Conservation (phyloP, 1,284 basidiomycete genomes). For the Ustilago cynodontis region DNA sequence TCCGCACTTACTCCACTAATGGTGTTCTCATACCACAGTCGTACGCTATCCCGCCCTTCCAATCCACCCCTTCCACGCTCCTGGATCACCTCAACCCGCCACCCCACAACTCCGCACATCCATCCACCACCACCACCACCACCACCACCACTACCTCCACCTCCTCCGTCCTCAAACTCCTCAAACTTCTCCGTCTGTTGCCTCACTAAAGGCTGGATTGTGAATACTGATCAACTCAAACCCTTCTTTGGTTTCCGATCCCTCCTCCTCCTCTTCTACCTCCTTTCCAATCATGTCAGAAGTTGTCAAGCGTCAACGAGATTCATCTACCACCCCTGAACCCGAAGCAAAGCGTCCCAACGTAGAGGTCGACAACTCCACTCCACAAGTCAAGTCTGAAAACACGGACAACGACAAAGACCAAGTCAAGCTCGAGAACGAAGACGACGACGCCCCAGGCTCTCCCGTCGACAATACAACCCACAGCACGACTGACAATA, state of each 20-base stretch:
- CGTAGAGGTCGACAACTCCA: slow-evolving; percentile 29
- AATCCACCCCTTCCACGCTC: slow-evolving; percentile 1
- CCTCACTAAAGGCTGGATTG: slow-evolving; percentile 32
- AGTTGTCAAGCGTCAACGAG: slow-evolving; percentile 58
- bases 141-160: too few relatives aligned
- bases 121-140: too few relatives aligned
- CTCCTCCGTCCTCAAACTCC: slow-evolving; percentile 11
- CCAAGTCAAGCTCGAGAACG: slow-evolving; percentile 16
- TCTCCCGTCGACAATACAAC: neutral
- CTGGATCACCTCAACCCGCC: slow-evolving; percentile 16
- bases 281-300: slow-evolving; percentile 59
- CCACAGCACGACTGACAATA: slow-evolving; percentile 21
- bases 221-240: slow-evolving; percentile 47
- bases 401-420: neutral
- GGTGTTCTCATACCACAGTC: slow-evolving; percentile 25
- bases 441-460: slow-evolving; percentile 17
- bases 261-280: slow-evolving; percentile 13
- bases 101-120: slow-evolving; percentile 5
- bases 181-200: slow-evolving; percentile 22
- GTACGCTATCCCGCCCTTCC: slow-evolving; percentile 35
- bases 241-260: slow-evolving; percentile 23
- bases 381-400: slow-evolving; percentile 3
- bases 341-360: slow-evolving; percentile 56
- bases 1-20: neutral
- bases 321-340: slow-evolving; percentile 46